Evolutionary conservation across 352 stramenopile genomes (phyloP), one percentile per base, ranked within the genome.

Genomic region (Pseudoperonospora humuli): DNA sequence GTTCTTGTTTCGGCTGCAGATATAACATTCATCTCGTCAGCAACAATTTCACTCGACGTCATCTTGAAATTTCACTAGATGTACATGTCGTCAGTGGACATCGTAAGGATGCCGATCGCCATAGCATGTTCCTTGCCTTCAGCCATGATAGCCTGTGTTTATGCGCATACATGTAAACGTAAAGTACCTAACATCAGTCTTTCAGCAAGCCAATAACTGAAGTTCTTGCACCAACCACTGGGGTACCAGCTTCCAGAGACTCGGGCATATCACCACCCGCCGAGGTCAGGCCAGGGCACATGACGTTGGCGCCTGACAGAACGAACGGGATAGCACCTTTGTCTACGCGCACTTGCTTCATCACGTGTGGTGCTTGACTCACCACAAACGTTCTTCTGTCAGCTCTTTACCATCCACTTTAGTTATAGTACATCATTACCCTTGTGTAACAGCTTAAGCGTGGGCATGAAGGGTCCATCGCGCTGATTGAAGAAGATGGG

Each of bases 251-350:
- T 8, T 68, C 61, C 48, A 97, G 46, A 15, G 96, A 75, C 24
- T 93, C 77, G 7, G 88, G 85, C 79, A 99, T 93, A 50, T 93
- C 71, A 15, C 92, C 93, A 28, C 95, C 95, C 13, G 84, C 77
- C 49, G 95, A 98, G 5, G 95, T 98, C 10, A 99, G 75, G 13
- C 96, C 96, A 10, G 95, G 95, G 49, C 95, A 98, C 96, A 99
- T 99, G 43, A 98, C 93, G 72, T 99, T 98, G 17, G 96, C 96
- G 11, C 96, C 96, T 5, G 94, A 97, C 9, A 99, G 67, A 44
- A 98, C 71, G 59, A 97, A 99, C 40, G 93, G 95, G 70, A 98
- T 99, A 1, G 95, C 96, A 35, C 96, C 96, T 66, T 97, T 97
- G 72, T 99, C 96, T 2, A 97, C 95, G 31, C 85, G 75, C 52